Conservation (phyloP, 441 rosid genomes). For the Bocquillonia castaneifolia region DNA sequence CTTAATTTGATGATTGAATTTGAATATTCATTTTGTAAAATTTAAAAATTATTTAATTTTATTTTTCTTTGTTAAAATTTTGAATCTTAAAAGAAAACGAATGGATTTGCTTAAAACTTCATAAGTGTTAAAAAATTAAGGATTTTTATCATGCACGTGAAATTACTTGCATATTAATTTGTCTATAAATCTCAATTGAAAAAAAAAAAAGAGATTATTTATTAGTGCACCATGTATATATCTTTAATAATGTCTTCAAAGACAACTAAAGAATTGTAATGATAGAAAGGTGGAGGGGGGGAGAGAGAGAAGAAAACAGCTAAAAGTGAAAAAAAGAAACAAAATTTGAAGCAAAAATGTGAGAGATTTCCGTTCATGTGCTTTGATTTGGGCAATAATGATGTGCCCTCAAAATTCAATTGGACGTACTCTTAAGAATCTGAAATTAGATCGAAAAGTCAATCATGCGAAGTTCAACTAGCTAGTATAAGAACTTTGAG, state of each 20-base stretch:
- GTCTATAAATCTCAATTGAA: too few relatives aligned
- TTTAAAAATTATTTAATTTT: too few relatives aligned
- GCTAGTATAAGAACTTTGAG: neutral
- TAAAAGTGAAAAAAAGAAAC: slow-evolving; percentile 10
- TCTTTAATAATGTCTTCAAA: neutral
- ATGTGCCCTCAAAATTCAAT: slow-evolving; percentile 15
- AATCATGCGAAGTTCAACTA: slow-evolving; percentile 4
- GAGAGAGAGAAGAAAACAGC: neutral
- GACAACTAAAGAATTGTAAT: slow-evolving; percentile 19
- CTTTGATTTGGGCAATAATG: slow-evolving; percentile 25
- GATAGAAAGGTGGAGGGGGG: slow-evolving; percentile 16
- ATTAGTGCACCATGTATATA: neutral
- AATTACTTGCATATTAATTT: too few relatives aligned
- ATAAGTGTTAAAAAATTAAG: too few relatives aligned
- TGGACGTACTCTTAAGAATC: slow-evolving; percentile 14
- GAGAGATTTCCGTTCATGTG: slow-evolving; percentile 24
- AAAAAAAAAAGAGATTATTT: neutral
- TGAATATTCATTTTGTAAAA: too few relatives aligned
- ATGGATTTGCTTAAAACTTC: too few relatives aligned
- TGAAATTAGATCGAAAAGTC: slow-evolving; percentile 11
- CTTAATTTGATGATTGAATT: too few relatives aligned
- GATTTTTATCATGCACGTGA: too few relatives aligned
- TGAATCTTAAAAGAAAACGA: too few relatives aligned
- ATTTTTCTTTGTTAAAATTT: too few relatives aligned
- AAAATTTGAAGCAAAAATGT: neutral